Base-by-base conservation (phyloP, 225 moss, liverwort and hornwort genomes). In the Marchantia polymorpha region DNA sequence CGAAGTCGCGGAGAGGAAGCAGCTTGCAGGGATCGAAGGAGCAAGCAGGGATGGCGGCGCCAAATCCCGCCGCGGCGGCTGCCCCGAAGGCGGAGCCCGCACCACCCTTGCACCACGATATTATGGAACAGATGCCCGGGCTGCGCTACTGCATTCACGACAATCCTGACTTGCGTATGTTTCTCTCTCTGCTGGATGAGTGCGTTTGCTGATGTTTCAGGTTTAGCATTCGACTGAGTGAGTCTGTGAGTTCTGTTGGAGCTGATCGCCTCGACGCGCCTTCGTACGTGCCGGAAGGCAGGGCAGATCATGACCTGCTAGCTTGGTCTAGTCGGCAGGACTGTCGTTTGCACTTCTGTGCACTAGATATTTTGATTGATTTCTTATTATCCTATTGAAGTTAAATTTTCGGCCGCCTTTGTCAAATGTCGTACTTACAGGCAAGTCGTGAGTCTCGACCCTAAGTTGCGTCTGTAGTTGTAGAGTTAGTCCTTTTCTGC, bases 101-200 rank as follows among this genome's bases (percentile, higher is more conserved):
- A 22, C 7, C 64, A 22, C 79, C 77, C 10, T 23, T 87, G 79
- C 69, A 80, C 64, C 87, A 87, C 74, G 87, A 87, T 6, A 39
- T 87, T 61, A 61, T 82, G 0, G 87, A 87, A 76, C 87, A 87
- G 63, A 84, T 87, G 87, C 80, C 84, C 52, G 84, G 84, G 56
- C 78, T 87, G 51, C 87, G 87, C 1, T 87, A 87, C 80, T 87
- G 87, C 84, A 82, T 87, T 74, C 78, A 87, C 68, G 84, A 87
- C 27, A 82, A 77, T 84, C 87, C 87, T 3, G 20, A 30, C 12
- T 77, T 39, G 79, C 79, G 87, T 87, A 82, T 12, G 87, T 78
- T 56, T 75, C 69, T 55, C 2, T n/a, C 52, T 78, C n/a, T 61
- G 17, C 73, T 30, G 10, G 0, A 10, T 9, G 23, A 72, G 52